These are phyloP conservation scores for Aspergillus carlsbadensis DNA, from an alignment of 495 filamentous ascomycete genomes.

Conservation along the genomic window DNA sequence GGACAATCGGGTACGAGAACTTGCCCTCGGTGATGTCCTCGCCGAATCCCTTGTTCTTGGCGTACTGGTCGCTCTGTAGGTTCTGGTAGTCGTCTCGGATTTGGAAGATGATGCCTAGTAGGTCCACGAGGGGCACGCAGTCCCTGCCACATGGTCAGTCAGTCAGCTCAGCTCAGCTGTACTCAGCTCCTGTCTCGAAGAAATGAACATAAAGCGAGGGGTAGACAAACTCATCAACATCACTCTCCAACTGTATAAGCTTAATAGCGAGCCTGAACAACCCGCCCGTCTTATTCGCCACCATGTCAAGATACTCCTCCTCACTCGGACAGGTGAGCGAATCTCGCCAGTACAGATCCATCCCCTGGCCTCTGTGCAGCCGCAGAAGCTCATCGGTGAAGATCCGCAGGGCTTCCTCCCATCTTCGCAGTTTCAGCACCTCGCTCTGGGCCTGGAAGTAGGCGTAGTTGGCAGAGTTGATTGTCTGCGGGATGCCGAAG, in stretches of 20 bases:
- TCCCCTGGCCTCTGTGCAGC: constrained; percentile 85
- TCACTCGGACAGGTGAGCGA: constrained; percentile 78
- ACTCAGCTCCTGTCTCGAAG: no score
- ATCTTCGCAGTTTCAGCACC: constrained; percentile 62
- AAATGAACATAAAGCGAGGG: no score
- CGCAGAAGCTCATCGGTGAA: constrained; percentile 80
- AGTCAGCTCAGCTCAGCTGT: no score
- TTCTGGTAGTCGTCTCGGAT: constrained; percentile 91
- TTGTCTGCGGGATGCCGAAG: constrained; percentile 86
- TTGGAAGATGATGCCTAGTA: constrained; percentile 83
- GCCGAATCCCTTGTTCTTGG: constrained; percentile 78
- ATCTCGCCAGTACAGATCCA: constrained; percentile 92
- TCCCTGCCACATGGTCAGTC: no score
- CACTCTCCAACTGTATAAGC: constrained; percentile 63
- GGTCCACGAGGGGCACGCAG: constrained; percentile 56
- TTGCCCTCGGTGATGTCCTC: constrained; percentile 93
- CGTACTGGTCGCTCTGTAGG: constrained; percentile 58
- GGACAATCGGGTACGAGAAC: constrained; percentile 72
- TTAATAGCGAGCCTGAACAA: constrained; percentile 88
- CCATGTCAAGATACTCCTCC: constrained; percentile 92
- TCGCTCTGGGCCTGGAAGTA: constrained; percentile 78
- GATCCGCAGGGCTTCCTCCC: constrained; percentile 54
- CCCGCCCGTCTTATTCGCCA: constrained; percentile 88
- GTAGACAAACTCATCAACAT: no score
- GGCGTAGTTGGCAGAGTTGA: constrained; percentile 90